Evolutionary conservation across 2,329 filamentous ascomycete genomes (phyloP).

Genomic region (Eutypella sp.): DNA sequence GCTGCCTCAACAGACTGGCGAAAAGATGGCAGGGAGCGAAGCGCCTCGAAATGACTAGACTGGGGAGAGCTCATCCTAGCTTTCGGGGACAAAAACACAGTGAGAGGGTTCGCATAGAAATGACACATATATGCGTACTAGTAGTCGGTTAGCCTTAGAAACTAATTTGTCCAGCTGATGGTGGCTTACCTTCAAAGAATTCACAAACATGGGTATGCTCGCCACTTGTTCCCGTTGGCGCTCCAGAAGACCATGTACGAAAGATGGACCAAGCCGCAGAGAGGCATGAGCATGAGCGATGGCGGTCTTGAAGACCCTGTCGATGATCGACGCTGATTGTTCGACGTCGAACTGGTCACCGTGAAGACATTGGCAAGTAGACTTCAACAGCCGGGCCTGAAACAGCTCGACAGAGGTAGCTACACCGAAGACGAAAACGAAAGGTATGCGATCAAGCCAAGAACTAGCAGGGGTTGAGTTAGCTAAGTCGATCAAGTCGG

Average conservation of each 20-base stretch:
- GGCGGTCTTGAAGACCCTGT: constrained; percentile 63
- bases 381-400: constrained; percentile 66
- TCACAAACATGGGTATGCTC: constrained; percentile 67
- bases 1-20: constrained; percentile 45
- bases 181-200: constrained; percentile 58
- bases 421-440: constrained; percentile 72
- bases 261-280: constrained; percentile 57
- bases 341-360: constrained; percentile 75
- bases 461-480: constrained; percentile 27
- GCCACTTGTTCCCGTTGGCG: constrained; percentile 74
- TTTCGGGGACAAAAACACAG: constrained; percentile 50
- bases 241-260: constrained; percentile 61
- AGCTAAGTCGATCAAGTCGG: constrained; percentile 11
- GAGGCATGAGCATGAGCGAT: constrained; percentile 53
- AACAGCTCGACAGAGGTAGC: constrained; percentile 79
- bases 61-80: constrained; percentile 38
- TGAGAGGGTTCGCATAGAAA: constrained; percentile 74
- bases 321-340: constrained; percentile 65
- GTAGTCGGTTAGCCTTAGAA: constrained; percentile 16
- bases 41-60: constrained; percentile 58
- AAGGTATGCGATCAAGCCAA: constrained; percentile 73
- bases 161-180: neutral
- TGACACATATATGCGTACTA: constrained; percentile 83
- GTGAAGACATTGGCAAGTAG: constrained; percentile 60
- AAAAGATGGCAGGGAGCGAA: constrained; percentile 67